Evolutionary conservation across 139 green algal genomes (phyloP).

Genomic region (Tetradesmus obliquus): DNA sequence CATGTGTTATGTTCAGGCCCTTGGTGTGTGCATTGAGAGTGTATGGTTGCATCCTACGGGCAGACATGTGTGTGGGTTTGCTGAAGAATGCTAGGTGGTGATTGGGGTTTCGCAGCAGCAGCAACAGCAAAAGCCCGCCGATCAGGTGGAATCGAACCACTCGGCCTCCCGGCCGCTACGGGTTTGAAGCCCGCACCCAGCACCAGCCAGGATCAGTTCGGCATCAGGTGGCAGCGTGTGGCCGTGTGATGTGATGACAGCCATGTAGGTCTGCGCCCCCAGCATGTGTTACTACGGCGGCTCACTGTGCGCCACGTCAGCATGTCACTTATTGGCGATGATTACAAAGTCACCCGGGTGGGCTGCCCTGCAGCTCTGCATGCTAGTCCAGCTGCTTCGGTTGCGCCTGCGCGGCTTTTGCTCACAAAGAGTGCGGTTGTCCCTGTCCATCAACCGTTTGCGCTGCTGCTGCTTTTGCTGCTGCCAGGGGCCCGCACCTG

Average conservation of each 20-base stretch:
- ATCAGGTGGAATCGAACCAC: constrained; percentile 87
- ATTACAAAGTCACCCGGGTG: neutral
- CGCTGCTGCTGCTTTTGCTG: neutral
- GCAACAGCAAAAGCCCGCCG: constrained; percentile 19
- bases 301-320: neutral
- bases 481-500: constrained; percentile 91
- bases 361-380: neutral
- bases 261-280: neutral
- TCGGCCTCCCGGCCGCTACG: constrained; percentile 79
- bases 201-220: constrained; percentile 74
- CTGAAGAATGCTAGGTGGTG: no score
- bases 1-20: neutral
- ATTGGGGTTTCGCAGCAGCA: neutral
- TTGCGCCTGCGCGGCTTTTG: neutral
- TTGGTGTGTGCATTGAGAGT: neutral
- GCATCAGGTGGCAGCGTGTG: constrained; percentile 44
- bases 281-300: neutral
- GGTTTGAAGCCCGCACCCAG: constrained; percentile 89
- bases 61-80: neutral
- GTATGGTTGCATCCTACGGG: neutral
- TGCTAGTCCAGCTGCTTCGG: neutral
- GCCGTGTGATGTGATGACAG: neutral
- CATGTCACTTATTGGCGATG: neutral
- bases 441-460: neutral
- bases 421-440: no score